Conservation (phyloP, 208 protist species). For the Leishmania gerbilli region DNA sequence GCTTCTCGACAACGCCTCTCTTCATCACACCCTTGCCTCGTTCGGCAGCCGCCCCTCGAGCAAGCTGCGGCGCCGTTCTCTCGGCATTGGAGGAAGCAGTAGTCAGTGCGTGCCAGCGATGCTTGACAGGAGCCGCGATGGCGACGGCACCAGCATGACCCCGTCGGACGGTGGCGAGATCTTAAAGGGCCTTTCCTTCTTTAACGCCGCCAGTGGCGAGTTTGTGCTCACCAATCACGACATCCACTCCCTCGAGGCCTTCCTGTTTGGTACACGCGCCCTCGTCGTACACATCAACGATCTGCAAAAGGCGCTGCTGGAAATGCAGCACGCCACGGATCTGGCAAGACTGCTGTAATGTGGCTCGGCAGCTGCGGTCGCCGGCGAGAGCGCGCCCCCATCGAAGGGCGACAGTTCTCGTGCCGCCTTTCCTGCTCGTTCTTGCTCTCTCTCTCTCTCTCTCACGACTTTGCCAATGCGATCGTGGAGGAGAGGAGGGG, state of each 20-base stretch:
- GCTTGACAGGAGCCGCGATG: constrained; percentile 15
- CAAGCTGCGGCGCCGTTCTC: not conserved
- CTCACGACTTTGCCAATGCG: no score
- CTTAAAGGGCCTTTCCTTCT: constrained; percentile 58
- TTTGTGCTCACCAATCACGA: constrained; percentile 87
- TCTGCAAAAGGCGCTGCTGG: constrained; percentile 78
- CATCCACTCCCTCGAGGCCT: constrained; percentile 90
- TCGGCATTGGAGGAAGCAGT: not conserved
- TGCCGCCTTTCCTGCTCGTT: not conserved
- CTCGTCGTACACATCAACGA: constrained; percentile 78
- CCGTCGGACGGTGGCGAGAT: constrained; percentile 30
- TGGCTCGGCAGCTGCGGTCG: not conserved
- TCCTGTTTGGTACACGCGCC: constrained; percentile 78
- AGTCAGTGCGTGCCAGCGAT: constrained; percentile 5
- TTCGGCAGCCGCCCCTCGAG: not conserved
- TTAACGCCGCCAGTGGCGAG: constrained; percentile 66
- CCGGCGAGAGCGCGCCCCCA: not conserved
- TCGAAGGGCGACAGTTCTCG: no score
- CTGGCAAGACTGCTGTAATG: constrained; percentile 67
- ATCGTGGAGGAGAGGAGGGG: no score
- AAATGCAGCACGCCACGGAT: constrained; percentile 79
- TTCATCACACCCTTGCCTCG: not conserved
- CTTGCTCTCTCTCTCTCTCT: not conserved
- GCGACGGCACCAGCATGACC: constrained; percentile 14
- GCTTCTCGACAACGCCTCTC: not conserved